A percentile compares a stretch with the other conserved stretches of the same genome.
These are phyloP conservation scores for Russula sp. DNA, from an alignment of 768 basidiomycete genomes.

Conservation along the genomic window DNA sequence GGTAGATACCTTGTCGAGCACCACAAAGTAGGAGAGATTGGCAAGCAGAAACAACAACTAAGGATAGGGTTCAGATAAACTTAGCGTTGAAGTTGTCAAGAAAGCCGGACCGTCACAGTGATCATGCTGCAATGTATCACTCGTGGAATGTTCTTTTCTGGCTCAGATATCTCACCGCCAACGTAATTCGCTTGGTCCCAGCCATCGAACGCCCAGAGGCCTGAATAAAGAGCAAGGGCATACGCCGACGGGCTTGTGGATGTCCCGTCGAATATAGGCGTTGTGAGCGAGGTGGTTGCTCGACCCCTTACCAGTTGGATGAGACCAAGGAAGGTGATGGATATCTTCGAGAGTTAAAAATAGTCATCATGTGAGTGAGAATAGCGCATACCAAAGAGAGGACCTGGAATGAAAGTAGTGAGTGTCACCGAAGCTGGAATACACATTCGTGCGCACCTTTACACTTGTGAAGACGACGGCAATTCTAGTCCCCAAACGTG, in stretches of 20 bases:
- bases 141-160: slow-evolving; percentile 81
- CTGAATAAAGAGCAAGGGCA: slow-evolving; percentile 92
- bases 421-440: not conserved
- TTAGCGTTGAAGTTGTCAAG: slow-evolving; percentile 4
- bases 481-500: slow-evolving; percentile 70
- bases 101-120: slow-evolving; percentile 57
- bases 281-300: slow-evolving; percentile 59
- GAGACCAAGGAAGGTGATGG: slow-evolving; percentile 73
- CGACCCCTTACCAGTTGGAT: slow-evolving; percentile 68
- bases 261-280: slow-evolving; percentile 65
- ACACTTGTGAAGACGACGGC: slow-evolving; percentile 84
- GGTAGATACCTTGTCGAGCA: slow-evolving; percentile 66
- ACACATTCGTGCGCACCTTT: slow-evolving; percentile 50
- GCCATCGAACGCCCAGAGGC: slow-evolving; percentile 93
- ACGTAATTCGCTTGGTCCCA: slow-evolving; percentile 95
- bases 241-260: slow-evolving; percentile 77
- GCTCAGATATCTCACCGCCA: slow-evolving; percentile 78
- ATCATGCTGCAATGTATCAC: slow-evolving; percentile 90
- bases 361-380: not conserved
- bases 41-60: slow-evolving; percentile 73
- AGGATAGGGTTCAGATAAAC: slow-evolving; percentile 6
- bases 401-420: slow-evolving; percentile 38
- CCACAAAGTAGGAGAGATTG: slow-evolving; percentile 89
- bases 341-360: slow-evolving; percentile 40
- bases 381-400: slow-evolving; percentile 51